phyloP scores from a whole-genome alignment of 371 early-diverging fungal genomes.

The Parasitella parasitica region DNA sequence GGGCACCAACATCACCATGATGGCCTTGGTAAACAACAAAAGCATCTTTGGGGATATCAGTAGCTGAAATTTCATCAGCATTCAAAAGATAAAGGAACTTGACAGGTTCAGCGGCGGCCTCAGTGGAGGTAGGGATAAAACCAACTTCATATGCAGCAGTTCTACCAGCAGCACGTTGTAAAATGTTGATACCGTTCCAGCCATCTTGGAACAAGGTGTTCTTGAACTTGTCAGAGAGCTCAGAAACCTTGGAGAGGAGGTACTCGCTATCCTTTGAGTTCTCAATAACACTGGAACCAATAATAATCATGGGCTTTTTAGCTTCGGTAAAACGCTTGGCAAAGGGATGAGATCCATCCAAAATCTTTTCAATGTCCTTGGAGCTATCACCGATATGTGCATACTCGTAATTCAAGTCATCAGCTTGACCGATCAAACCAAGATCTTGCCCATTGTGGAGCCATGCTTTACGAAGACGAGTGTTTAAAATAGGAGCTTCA shows the following conservation, averaged over 20 bases:
- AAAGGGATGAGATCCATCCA: slow-evolving; percentile 76
- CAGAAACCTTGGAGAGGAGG: slow-evolving; percentile 68
- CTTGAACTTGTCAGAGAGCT: slow-evolving; percentile 69
- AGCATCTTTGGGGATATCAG: slow-evolving; percentile 83
- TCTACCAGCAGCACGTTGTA: slow-evolving; percentile 87
- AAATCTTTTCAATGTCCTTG: slow-evolving; percentile 68
- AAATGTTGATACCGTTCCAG: slow-evolving; percentile 90
- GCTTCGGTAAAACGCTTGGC: slow-evolving; percentile 75
- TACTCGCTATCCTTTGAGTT: slow-evolving; percentile 69
- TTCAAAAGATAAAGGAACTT: slow-evolving; percentile 91
- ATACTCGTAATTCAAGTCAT: slow-evolving; percentile 89
- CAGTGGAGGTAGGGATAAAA: slow-evolving; percentile 64
- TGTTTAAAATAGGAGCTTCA: slow-evolving; percentile 95
- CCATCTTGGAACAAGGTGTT: slow-evolving; percentile 69
- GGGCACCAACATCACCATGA: slow-evolving; percentile 96
- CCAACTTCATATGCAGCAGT: slow-evolving; percentile 93
- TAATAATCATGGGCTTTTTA: slow-evolving; percentile 89
- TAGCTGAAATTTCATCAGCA: slow-evolving; percentile 81
- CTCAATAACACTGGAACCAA: slow-evolving; percentile 85
- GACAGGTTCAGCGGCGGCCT: slow-evolving; percentile 41
- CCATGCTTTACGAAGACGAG: slow-evolving; percentile 92
- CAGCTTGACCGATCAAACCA: slow-evolving; percentile 78
- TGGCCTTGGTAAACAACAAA: slow-evolving; percentile 99
- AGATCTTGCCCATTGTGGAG: slow-evolving; percentile 80
- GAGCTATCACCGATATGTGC: slow-evolving; percentile 78